These are phyloP conservation scores for Tylopilus felleus DNA, from an alignment of 768 basidiomycete species.

Conservation along the genomic window DNA sequence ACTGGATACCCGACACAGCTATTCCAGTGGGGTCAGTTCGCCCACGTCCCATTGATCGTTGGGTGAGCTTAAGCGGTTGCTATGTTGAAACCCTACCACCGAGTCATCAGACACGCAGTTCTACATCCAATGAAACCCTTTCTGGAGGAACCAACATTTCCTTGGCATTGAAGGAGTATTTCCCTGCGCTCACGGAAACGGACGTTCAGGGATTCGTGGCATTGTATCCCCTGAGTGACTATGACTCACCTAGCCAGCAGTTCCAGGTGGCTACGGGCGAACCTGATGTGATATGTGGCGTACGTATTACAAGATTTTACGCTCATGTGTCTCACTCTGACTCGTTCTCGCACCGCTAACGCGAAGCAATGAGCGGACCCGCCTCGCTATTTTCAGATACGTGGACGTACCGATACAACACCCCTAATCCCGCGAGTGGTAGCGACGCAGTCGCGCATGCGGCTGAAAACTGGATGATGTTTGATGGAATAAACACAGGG, in stretches of 20 bases:
- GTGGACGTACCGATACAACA: conserved; percentile 61
- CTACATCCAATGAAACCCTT: conserved; percentile 60
- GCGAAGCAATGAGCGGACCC: conserved; percentile 44
- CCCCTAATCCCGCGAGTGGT: conserved; percentile 44
- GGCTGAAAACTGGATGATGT: conserved; percentile 70
- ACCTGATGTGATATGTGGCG: conserved; percentile 49
- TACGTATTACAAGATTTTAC: conserved; percentile 27
- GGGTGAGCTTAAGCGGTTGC: conserved; percentile 39
- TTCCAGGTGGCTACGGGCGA: conserved; percentile 50
- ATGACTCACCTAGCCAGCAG: conserved; percentile 40
- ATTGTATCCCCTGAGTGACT: conserved; percentile 43
- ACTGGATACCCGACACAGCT: conserved; percentile 47
- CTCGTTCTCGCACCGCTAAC: conserved; percentile 25
- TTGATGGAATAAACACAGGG: conserved; percentile 59
- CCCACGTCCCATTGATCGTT: conserved; percentile 53
- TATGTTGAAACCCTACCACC: neutral
- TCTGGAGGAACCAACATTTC: conserved; percentile 37
- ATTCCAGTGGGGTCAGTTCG: conserved; percentile 44
- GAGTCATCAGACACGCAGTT: conserved; percentile 26
- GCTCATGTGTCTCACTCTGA: neutral
- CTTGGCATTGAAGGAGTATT: conserved; percentile 38
- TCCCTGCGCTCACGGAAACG: conserved; percentile 41
- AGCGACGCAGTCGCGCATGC: conserved; percentile 43
- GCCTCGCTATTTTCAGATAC: conserved; percentile 35
- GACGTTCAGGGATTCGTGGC: conserved; percentile 39